Base-by-base conservation (phyloP, 306 rosid genomes). In the Pterocarpus santalinus region DNA sequence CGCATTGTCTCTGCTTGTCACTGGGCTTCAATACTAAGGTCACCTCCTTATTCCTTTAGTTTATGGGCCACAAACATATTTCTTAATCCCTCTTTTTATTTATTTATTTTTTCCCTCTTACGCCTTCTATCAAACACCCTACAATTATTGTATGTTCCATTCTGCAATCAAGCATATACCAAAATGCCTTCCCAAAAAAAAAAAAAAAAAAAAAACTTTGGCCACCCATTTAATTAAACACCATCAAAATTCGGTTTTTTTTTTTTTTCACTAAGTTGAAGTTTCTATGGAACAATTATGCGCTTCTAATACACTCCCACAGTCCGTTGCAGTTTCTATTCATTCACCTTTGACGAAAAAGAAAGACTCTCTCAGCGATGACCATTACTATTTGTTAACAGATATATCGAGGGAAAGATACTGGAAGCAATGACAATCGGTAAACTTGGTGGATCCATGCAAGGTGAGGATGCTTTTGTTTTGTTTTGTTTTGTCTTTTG, bases 371-470 rank as follows among this genome's bases (percentile, higher is more conserved):
- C 4, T 56, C 28, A 22, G 28, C 28, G 28, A 22, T 22, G 28
- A 22, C 28, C 28, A 22, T 22, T 22, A 22, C 28, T 22, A 22
- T 22, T 22, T 22, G 28, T 22, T 57, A 81, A 22, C 22, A 34
- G 57, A 36, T 32, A 58, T 67, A 46, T 75, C 30, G 28, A 75
- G 65, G 81, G 66, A 56, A 73, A 35, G 44, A 75, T 75, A 34
- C 71, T 0, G 12, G 22, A 16, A 81, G 63, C 69, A 81, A 82
- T 75, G 85, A 28, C 38, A 51, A 5, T 39, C 2, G 41, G 7
- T 73, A 82, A 69, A 49, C 16, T 76, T 61, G 32, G 73, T 76
- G 81, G 41, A 69, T 51, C 72, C 35, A 57, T 51, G 1, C 58
- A 60, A 69, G 81, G 85, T 75, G 41, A 58, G 5, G 15, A 33